Evolutionary conservation across 257 asterid genomes (phyloP).

Genomic region (Echites panduratus): DNA sequence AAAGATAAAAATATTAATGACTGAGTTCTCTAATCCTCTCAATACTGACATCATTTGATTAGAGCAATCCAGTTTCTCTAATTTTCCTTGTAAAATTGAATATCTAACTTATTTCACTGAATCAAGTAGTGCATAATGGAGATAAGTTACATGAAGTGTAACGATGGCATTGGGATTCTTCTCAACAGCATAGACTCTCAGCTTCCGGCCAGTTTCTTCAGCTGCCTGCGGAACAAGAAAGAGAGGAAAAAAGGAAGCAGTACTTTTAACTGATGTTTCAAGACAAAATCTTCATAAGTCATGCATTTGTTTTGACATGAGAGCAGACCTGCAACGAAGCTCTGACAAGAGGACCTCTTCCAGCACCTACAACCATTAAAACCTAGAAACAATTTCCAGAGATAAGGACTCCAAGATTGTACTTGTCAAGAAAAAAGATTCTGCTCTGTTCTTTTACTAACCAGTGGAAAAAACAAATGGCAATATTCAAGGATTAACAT

Average conservation of each 20-base stretch:
- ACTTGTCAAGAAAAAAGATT: background rate
- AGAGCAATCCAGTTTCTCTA: background rate
- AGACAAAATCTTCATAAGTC: slow-evolving; percentile 5
- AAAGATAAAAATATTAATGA: background rate
- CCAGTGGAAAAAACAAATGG: background rate
- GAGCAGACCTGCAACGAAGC: slow-evolving; percentile 79
- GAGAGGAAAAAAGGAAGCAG: slow-evolving; percentile 9
- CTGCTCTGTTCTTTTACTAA: background rate
- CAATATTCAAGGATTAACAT: background rate
- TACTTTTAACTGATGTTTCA: slow-evolving; percentile 10
- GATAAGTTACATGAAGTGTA: slow-evolving; percentile 80
- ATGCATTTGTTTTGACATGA: slow-evolving; percentile 13
- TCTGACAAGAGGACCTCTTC: slow-evolving; percentile 98
- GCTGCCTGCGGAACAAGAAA: slow-evolving; percentile 61
- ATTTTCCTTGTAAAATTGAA: no score
- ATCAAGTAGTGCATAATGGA: background rate
- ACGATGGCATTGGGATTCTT: slow-evolving; percentile 97
- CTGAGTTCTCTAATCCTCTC: background rate
- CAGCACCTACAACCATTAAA: slow-evolving; percentile 99
- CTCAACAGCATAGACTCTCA: slow-evolving; percentile 95
- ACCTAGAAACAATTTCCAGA: slow-evolving; percentile 43
- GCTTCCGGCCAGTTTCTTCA: slow-evolving; percentile 82
- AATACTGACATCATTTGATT: background rate
- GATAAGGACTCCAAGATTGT: background rate
- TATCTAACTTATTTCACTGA: background rate